These are phyloP conservation scores for Elsinoe arachidis DNA, from an alignment of 2,329 filamentous ascomycete species.

Conservation along the genomic window DNA sequence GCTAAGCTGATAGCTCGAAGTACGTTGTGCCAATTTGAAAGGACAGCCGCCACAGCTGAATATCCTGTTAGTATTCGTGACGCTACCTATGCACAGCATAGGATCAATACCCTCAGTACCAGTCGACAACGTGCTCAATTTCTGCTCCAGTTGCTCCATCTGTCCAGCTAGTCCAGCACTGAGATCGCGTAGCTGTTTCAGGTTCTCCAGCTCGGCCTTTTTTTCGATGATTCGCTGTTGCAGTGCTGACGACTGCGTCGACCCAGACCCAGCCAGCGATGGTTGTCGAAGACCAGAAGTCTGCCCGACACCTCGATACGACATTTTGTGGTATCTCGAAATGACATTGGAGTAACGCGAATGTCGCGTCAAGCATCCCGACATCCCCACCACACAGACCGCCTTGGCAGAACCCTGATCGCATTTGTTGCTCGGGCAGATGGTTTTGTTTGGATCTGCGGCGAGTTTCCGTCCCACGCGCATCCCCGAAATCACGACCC, in stretches of 20 bases:
- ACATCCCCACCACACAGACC: not conserved
- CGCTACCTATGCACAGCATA: slow-evolving; percentile 13
- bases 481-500: not conserved
- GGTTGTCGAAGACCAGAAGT: slow-evolving; percentile 60
- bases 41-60: slow-evolving; percentile 69
- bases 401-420: not conserved
- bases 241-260: slow-evolving; percentile 60
- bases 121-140: slow-evolving; percentile 66
- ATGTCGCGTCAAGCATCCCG: slow-evolving; percentile 2
- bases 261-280: slow-evolving; percentile 35
- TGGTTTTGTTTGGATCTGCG: slow-evolving; percentile 12
- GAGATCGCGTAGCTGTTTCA: slow-evolving; percentile 68
- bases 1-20: slow-evolving; percentile 80
- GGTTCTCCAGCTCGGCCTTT: slow-evolving; percentile 69
- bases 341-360: slow-evolving; percentile 18
- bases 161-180: slow-evolving; percentile 70
- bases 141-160: slow-evolving; percentile 74
- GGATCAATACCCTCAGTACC: slow-evolving; percentile 62
- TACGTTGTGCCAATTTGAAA: slow-evolving; percentile 83
- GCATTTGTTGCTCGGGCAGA: slow-evolving; percentile 10
- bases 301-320: slow-evolving; percentile 36
- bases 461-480: slow-evolving; percentile 4
- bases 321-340: slow-evolving; percentile 22
- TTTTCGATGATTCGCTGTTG: slow-evolving; percentile 75
- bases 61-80: not conserved